Evolutionary conservation across 2,329 filamentous ascomycete species (phyloP).

Genomic region (Xylaria sp.): DNA sequence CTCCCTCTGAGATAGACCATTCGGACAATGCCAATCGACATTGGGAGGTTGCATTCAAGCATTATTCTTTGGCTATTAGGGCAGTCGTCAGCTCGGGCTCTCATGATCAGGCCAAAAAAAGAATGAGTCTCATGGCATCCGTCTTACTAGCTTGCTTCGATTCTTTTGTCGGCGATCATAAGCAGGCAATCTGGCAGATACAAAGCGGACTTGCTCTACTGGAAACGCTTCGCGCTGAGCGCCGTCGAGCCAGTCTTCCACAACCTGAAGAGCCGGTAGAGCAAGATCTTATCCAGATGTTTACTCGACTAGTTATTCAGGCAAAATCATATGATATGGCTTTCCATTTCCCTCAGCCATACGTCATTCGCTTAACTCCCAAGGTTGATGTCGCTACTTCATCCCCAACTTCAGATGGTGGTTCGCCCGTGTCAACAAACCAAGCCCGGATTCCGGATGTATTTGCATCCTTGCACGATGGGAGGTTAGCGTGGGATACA

Average conservation of each 20-base stretch:
- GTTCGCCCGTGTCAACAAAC: slow-evolving; percentile 54
- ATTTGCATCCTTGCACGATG: slow-evolving; percentile 64
- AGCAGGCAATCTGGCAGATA: slow-evolving; percentile 69
- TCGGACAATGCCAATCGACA: slow-evolving; percentile 58
- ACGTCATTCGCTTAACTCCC: slow-evolving; percentile 64
- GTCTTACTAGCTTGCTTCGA: slow-evolving; percentile 75
- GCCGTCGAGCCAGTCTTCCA: slow-evolving; percentile 52
- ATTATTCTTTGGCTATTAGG: slow-evolving; percentile 67
- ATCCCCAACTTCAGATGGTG: slow-evolving; percentile 57
- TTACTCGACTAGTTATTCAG: slow-evolving; percentile 70
- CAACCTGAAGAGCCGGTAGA: slow-evolving; percentile 61
- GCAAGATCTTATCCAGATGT: slow-evolving; percentile 70
- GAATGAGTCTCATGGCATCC: slow-evolving; percentile 70
- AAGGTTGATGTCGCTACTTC: slow-evolving; percentile 48
- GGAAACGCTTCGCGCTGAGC: slow-evolving; percentile 61
- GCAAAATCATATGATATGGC: slow-evolving; percentile 76
- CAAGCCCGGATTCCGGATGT: slow-evolving; percentile 54
- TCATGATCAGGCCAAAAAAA: slow-evolving; percentile 58
- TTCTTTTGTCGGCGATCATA: slow-evolving; percentile 72
- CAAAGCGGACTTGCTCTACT: slow-evolving; percentile 66
- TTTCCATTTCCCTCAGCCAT: slow-evolving; percentile 72
- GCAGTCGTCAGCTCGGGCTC: slow-evolving; percentile 58
- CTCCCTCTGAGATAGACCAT: slow-evolving; percentile 52
- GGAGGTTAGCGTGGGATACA: slow-evolving; percentile 65
- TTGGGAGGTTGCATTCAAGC: slow-evolving; percentile 68